A percentile compares a stretch with the other conserved stretches of the same genome.
phyloP scores from a whole-genome alignment of 805 yeast genomes.

The Spathaspora hagerdaliae region DNA sequence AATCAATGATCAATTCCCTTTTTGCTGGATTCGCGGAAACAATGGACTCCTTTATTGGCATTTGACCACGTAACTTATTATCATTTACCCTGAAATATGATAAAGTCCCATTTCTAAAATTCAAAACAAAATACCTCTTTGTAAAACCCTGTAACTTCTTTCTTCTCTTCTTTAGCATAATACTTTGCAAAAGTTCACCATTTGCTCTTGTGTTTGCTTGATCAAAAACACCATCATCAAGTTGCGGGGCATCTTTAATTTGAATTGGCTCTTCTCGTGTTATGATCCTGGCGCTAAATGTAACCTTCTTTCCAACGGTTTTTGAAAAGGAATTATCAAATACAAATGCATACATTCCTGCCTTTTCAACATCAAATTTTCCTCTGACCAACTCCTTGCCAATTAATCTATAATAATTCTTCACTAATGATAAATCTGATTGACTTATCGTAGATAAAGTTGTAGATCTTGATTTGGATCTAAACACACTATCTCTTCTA shows the following conservation, averaged over 20 bases:
- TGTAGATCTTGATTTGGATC: conserved; percentile 31
- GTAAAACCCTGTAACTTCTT: conserved; percentile 84
- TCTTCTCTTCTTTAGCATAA: conserved; percentile 70
- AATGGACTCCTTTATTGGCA: conserved; percentile 81
- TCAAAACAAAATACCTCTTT: conserved; percentile 79
- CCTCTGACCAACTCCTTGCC: conserved; percentile 65
- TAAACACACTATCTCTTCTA: conserved; percentile 10
- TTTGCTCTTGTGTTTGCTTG: conserved; percentile 21
- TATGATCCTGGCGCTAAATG: conserved; percentile 44
- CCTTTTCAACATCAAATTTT: conserved; percentile 49
- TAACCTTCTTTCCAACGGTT: conserved; percentile 74
- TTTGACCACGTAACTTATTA: conserved; percentile 79
- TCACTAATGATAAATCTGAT: conserved; percentile 47
- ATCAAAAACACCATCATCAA: conserved; percentile 6
- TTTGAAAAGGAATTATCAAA: conserved; percentile 91
- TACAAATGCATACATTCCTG: conserved; percentile 80
- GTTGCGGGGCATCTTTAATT: neutral
- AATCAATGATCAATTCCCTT: conserved; percentile 74
- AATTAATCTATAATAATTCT: conserved; percentile 48
- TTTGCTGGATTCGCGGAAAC: conserved; percentile 71
- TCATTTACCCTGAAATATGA: conserved; percentile 77
- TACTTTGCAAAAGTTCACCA: conserved; percentile 75
- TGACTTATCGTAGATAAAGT: conserved; percentile 37
- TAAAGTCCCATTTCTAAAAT: conserved; percentile 75
- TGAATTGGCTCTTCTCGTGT: neutral